Evolutionary conservation across 495 filamentous ascomycete species (phyloP).

Genomic region (Penicillium maclennaniae): DNA sequence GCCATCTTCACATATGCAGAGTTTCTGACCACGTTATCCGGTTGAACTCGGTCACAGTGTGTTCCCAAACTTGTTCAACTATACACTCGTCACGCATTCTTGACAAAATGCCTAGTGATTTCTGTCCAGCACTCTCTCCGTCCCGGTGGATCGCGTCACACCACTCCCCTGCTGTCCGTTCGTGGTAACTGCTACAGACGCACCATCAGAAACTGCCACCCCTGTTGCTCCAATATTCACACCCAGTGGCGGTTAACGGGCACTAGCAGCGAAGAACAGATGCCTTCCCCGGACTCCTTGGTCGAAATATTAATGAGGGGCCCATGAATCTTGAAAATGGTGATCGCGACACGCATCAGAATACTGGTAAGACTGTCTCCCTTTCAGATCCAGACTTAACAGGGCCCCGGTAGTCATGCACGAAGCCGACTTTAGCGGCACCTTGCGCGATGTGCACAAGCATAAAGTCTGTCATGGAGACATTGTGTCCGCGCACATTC

Average conservation of each 20-base stretch:
- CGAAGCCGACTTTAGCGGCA: constrained; percentile 7
- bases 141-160: constrained; percentile 44
- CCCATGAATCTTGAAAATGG: constrained; percentile 20
- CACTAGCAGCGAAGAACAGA: constrained; percentile 51
- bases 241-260: constrained; percentile 38
- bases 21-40: background rate
- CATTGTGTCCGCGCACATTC: constrained; percentile 27
- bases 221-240: constrained; percentile 17
- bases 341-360: background rate
- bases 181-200: constrained; percentile 32
- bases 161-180: constrained; percentile 47
- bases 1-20: background rate
- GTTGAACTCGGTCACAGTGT: constrained; percentile 47
- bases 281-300: constrained; percentile 53
- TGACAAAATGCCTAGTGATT: constrained; percentile 33
- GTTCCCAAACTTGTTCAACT: constrained; percentile 44
- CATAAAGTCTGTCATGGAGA: constrained; percentile 49
- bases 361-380: constrained; percentile 10
- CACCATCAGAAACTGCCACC: constrained; percentile 27
- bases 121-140: constrained; percentile 31
- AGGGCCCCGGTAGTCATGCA: constrained; percentile 2
- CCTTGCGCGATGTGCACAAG: constrained; percentile 44
- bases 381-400: background rate
- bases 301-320: constrained; percentile 27
- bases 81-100: constrained; percentile 37